Conservation (phyloP, 192 early-diverging fungal species). For the Phycomyces blakesleeanus region DNA sequence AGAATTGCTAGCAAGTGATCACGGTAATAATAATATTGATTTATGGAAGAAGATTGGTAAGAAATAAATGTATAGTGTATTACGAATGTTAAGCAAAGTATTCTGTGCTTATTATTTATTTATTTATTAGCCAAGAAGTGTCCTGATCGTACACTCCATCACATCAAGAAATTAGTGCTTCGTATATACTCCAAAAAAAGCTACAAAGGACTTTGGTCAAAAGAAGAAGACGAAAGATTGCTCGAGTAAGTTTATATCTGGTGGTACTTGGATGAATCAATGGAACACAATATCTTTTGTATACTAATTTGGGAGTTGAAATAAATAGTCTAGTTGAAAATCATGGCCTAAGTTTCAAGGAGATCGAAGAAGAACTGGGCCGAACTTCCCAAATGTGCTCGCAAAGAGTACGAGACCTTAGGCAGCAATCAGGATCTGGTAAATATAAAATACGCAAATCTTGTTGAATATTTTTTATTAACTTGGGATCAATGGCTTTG, state of each 20-base stretch:
- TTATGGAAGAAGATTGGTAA: constrained; percentile 11
- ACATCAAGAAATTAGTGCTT: background rate
- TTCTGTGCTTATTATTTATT: no score
- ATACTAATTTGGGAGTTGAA: background rate
- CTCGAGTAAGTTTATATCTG: background rate
- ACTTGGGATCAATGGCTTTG: background rate
- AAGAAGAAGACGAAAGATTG: constrained; percentile 3
- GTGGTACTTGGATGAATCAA: background rate
- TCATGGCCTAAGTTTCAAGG: background rate
- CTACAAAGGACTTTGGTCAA: background rate
- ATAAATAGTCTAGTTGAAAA: background rate
- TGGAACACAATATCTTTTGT: background rate
- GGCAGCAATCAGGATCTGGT: background rate
- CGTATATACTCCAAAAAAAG: background rate
- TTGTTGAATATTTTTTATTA: no score
- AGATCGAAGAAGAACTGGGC: background rate
- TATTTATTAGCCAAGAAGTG: constrained; percentile 3
- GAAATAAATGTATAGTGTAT: no score
- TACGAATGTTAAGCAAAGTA: no score
- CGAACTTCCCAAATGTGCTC: background rate
- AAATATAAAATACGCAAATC: no score
- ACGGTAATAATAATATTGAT: background rate
- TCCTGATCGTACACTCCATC: constrained; percentile 2
- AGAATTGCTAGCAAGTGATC: background rate
- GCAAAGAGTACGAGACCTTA: background rate